Evolutionary conservation across 768 basidiomycete genomes (phyloP), one percentile per base, ranked within the genome.

Genomic region (Termitomyces sp.): DNA sequence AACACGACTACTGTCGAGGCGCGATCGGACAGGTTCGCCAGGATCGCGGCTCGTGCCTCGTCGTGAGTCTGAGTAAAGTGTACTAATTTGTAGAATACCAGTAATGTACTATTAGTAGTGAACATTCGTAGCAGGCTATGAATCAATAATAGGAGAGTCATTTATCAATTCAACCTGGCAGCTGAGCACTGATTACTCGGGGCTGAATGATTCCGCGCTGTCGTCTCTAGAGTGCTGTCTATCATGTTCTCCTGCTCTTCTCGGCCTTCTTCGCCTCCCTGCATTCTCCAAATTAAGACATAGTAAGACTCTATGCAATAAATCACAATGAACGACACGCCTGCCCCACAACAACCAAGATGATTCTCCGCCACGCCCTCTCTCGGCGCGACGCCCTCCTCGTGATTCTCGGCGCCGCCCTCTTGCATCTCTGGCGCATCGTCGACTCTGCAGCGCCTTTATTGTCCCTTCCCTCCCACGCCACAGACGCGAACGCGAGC

Each of bases 351-450:
- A n/a, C n/a, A n/a, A n/a, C n/a, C n/a, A n/a, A n/a, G n/a, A n/a
- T 38, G 38, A 5, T 18, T 16, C 72, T 40, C 65, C 85, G 32
- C 75, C 40, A 40, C 40, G 6, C 0, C n/a, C 6, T 38, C 38
- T 18, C 83, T 8, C 72, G 80, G 32, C 75, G 84, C 33, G 85
- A 88, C 71, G 84, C 77, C 20, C 61, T 86, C 56, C 79, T 87
- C 59, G 68, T 87, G 55, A 73, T 85, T 44, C 59, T 85, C 14
- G 86, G 86, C 22, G 85, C 84, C 0, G 71, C 77, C 18, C 72
- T 72, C 22, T 83, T 82, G 78, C 81, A 86, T 60, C 55, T 86
- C 36, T 77, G 80, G 71, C 70, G 78, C 18, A 58, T 77, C 3
- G 61, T 84, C 43, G 69, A 52, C 41, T 49, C 30, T 33, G 2